Percentiles rank a stretch among this genome's conserved stretches.
Conservation (phyloP, 2,329 filamentous ascomycete species). For the Colletotrichum viniferum region DNA sequence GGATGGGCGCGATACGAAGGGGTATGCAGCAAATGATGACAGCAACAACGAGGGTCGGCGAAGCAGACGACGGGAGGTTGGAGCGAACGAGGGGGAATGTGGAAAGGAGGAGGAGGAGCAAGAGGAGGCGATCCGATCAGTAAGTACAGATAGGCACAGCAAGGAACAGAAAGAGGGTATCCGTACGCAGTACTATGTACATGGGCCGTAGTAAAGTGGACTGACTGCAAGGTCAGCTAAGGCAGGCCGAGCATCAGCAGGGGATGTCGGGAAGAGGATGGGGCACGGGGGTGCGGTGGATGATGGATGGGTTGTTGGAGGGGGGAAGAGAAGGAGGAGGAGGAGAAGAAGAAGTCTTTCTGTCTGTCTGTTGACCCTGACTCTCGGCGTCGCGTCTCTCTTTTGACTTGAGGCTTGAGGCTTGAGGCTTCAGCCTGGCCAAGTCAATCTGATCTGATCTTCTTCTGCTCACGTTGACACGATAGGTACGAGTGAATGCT, state of each 20-base stretch:
- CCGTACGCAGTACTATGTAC: neutral
- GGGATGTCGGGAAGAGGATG: neutral
- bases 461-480: neutral
- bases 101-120: conserved; percentile 21
- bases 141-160: neutral
- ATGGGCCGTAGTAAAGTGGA: neutral
- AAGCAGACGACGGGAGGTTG: conserved; percentile 20
- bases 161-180: neutral
- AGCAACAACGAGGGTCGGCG: conserved; percentile 16
- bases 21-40: conserved; percentile 19
- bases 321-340: neutral
- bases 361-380: neutral
- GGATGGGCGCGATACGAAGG: conserved; percentile 11
- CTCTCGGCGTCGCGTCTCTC: neutral
- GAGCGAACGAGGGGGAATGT: conserved; percentile 19
- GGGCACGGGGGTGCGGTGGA: neutral
- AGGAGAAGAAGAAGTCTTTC: neutral
- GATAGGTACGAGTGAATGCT: neutral
- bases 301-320: neutral
- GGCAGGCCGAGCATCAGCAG: neutral
- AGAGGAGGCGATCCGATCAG: conserved; percentile 15
- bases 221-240: neutral
- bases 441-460: neutral
- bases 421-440: neutral
- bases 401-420: neutral